Evolutionary conservation across 1,284 basidiomycete genomes (phyloP).

Genomic region (Phaffia rhodozyma): DNA sequence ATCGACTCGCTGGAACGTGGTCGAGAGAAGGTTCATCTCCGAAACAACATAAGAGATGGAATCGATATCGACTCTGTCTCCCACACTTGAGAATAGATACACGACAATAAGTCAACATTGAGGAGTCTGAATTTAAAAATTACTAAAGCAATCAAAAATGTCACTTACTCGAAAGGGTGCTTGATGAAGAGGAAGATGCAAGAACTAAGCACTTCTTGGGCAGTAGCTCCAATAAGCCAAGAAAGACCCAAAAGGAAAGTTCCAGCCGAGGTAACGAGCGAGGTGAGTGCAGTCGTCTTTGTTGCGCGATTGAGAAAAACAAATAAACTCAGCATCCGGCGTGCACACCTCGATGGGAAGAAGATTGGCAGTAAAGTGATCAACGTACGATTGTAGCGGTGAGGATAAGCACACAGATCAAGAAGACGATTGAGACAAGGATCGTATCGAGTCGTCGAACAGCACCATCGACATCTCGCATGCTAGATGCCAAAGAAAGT

Average conservation of each 20-base stretch:
- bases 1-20: slow-evolving; percentile 36
- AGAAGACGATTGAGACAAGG: slow-evolving; percentile 41
- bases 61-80: slow-evolving; percentile 55
- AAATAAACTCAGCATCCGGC: not conserved
- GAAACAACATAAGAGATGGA: slow-evolving; percentile 58
- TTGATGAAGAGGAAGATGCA: slow-evolving; percentile 49
- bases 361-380: not conserved
- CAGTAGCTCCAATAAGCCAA: slow-evolving; percentile 63
- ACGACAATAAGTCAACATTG: not conserved
- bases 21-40: slow-evolving; percentile 72
- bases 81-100: slow-evolving; percentile 70
- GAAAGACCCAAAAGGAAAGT: slow-evolving; percentile 72
- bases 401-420: slow-evolving; percentile 59
- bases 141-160: not conserved
- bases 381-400: slow-evolving; percentile 53
- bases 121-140: slow-evolving; percentile 29
- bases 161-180: slow-evolving; percentile 24
- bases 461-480: slow-evolving; percentile 83
- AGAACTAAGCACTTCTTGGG: slow-evolving; percentile 40
- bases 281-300: slow-evolving; percentile 55
- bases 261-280: slow-evolving; percentile 65
- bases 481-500: slow-evolving; percentile 68
- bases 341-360: not conserved
- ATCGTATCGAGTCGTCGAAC: slow-evolving; percentile 58
- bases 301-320: slow-evolving; percentile 13